Evolutionary conservation across 441 rosid species (phyloP), one percentile per base, ranked within the genome.

Genomic region (Eutrema salsugineum): DNA sequence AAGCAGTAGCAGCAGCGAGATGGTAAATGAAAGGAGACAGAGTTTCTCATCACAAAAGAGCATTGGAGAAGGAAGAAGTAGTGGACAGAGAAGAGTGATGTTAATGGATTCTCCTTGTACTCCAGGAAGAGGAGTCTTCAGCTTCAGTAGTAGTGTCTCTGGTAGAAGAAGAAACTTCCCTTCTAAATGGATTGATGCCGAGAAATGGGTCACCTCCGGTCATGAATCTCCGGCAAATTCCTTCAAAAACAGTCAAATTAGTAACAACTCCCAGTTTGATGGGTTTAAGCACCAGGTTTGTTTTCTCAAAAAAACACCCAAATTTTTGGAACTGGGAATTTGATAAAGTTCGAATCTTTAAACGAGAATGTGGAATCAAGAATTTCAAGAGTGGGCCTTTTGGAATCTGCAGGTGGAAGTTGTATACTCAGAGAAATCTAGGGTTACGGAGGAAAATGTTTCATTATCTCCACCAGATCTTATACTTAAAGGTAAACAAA

Each of bases 171-270:
- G 81, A 72, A 85, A 80, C 79, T 84, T 94, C 30, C 99, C 97
- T 78, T 94, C 99, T 16, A 94, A 94, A 77, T 94, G 99, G 99
- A 90, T 83, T 43, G 90, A 94, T 78, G 97, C 97, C 7, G 94
- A 92, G 82, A 94, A 94, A 77, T 94, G 99, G 99, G 77, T 91
- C 40, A 82, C 79, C 58, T 84, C 91, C 51, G 73, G 89, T 83
- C 80, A 86, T 63, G 84, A 76, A 12, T 90, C 94, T 64, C 91
- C 91, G 8, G 91, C 92, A 65, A 86, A 86, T 68, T 35, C 79
- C 48, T 38, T 86, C 19, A 88, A 86, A 80, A 85, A 79, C 69
- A 47, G 20, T 5, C 58, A 53, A 7, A 61, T 12, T 10, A n/a
- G 14, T 27, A 61, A 1, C 1, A 65, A 20, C 58, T 16, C 63